Base-by-base conservation (phyloP, 163 green algal genomes). In the Scenedesmus sp. region DNA sequence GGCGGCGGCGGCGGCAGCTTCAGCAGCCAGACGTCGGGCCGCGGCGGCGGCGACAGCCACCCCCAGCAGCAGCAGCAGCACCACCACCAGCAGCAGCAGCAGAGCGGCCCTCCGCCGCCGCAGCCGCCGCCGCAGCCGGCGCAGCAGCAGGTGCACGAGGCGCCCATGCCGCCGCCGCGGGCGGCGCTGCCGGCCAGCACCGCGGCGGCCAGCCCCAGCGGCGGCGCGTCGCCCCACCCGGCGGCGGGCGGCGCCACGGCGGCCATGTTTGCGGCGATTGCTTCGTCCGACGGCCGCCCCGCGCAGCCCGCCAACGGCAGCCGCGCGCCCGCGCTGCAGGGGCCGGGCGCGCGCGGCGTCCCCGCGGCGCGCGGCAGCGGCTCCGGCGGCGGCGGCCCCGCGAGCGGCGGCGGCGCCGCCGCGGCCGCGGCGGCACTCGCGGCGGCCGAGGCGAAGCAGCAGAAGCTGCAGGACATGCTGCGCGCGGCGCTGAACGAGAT, bases 41-140 rank as follows among this genome's bases (percentile, higher is more conserved):
- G n/a, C n/a, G n/a, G n/a, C n/a, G n/a, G n/a, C n/a, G n/a, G n/a
- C n/a, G n/a, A n/a, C n/a, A n/a, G n/a, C n/a, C 33, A 63, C 54
- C 54, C 13, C 54, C 24, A 29, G 54, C 54, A 0, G 54, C 13
- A 7, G 31, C 1, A 1, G 33, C 17, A 26, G 13, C 54, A n/a
- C 54, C 54, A 63, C 54, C 54, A 63, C 24, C 54, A 63, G 54
- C 54, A 63, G 15, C 54, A 63, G 18, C 13, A 63, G 54, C 54
- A 26, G 54, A 26, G 13, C 18, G 54, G 54, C 18, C 33, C 31
- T 63, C 13, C 33, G 15, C 17, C 33, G 17, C 54, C 54, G 17
- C 54, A 63, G 18, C 24, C 24, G 54, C 54, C 14, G 54, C 54
- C 17, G 54, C 54, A 39, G 54, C 54, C 33, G 54, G 54, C 54